A percentile compares a stretch with the other conserved stretches of the same genome.
Conservation (phyloP, 2,329 filamentous ascomycete species). For the Talaromyces sp. region DNA sequence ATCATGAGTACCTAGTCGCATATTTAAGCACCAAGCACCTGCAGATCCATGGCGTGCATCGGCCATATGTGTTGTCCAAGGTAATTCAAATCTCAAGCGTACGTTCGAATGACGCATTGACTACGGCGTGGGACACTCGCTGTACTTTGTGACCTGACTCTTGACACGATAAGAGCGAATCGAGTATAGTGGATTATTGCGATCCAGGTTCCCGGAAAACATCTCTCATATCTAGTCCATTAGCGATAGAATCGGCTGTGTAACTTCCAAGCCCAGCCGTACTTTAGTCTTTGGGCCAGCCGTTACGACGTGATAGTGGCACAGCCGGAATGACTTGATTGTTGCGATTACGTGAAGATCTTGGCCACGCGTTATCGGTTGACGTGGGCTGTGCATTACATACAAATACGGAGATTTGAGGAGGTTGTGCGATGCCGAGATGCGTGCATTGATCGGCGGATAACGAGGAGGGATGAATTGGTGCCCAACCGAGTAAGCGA, state of each 20-base stretch:
- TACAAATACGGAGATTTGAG: not conserved
- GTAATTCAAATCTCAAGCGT: not conserved
- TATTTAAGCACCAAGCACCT: not conserved
- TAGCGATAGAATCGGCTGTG: not conserved
- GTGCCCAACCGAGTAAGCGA: not conserved
- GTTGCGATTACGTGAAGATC: not conserved
- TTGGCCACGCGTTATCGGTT: not conserved
- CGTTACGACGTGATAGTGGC: not conserved
- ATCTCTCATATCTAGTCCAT: not conserved
- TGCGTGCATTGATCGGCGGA: not conserved
- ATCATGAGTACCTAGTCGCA: not conserved
- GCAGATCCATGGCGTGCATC: not conserved
- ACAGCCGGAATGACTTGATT: not conserved
- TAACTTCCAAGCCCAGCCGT: not conserved
- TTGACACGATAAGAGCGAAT: not conserved
- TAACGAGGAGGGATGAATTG: not conserved
- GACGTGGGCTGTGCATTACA: conserved; percentile 1
- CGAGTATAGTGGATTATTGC: not conserved
- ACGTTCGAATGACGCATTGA: not conserved
- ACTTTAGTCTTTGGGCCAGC: not conserved
- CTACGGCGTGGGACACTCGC: not conserved
- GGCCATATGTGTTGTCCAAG: not conserved
- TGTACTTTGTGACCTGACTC: not conserved
- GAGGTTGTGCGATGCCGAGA: not conserved
- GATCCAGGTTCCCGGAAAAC: not conserved